phyloP scores from a whole-genome alignment of 352 stramenopile genomes.

The Phytophthora europaea region DNA sequence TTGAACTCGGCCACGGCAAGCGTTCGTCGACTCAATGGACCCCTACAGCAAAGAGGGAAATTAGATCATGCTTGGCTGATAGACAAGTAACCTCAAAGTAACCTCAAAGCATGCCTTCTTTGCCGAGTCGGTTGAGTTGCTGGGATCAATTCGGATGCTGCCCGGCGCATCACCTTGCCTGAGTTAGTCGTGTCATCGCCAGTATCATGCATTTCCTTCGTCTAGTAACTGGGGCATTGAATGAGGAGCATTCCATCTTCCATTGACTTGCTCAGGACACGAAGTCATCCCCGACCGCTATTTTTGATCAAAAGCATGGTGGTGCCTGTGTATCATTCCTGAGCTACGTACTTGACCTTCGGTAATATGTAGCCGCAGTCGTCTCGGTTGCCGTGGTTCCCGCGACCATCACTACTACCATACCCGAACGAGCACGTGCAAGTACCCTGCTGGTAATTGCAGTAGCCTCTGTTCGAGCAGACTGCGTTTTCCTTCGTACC shows the following conservation, averaged over 20 bases:
- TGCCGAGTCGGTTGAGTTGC: neutral
- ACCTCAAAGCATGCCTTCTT: neutral
- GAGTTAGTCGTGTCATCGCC: neutral
- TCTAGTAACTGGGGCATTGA: neutral
- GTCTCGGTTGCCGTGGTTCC: conserved; percentile 56
- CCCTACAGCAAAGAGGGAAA: neutral
- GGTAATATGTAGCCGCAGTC: conserved; percentile 70
- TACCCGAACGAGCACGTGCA: conserved; percentile 67
- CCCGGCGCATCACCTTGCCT: neutral
- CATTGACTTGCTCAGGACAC: conserved; percentile 10
- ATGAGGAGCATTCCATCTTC: neutral
- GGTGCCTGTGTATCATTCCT: neutral
- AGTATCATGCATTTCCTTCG: neutral
- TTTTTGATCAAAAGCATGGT: conserved; percentile 8
- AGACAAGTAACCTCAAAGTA: too few relatives aligned
- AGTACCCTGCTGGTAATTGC: conserved; percentile 66
- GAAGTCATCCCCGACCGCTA: conserved; percentile 7
- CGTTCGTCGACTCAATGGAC: neutral
- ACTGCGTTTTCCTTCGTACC: conserved; percentile 92
- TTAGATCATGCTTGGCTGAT: neutral
- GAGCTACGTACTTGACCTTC: neutral
- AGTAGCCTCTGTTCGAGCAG: conserved; percentile 92
- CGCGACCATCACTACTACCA: conserved; percentile 70
- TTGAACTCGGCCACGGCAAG: neutral
- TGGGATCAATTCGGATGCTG: neutral